Base-by-base conservation (phyloP, 306 rosid genomes). In the Vigna angularis region DNA sequence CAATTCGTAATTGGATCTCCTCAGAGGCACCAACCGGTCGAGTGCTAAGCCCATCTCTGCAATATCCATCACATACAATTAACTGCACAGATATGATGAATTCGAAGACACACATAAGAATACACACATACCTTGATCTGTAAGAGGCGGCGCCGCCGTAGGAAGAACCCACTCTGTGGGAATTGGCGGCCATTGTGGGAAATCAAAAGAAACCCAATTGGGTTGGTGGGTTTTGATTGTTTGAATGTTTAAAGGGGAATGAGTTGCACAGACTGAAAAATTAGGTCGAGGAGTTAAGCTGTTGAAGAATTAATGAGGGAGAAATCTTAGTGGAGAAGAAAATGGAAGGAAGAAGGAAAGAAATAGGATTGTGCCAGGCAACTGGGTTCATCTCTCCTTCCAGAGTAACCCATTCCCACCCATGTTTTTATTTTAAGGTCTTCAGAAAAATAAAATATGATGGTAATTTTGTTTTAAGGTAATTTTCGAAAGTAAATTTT, bases 1-100 rank as follows among this genome's bases (percentile, higher is more conserved):
- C 98, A 77, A 94, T 94, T 58, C 86, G 87, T 72, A 94, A 82
- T 83, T 94, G 98, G 68, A 94, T 94, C 90, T 94, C 98, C 40
- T 94, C 93, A 9, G 96, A 87, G 52, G 79, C 77, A 50, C 87
- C 77, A 15, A 63, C 86, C 2, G 94, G 59, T 82, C 98, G 89
- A 22, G 98, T 89, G 80, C 87, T 90, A 63, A 93, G 94, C 73
- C 96, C 98, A 67, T 89, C 87, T 61, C 98, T 93, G 86, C 73
- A 83, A 24, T 30, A 32, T 79, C 52, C 51, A 78, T 61, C 36
- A 61, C 17, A 55, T 8, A 53, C 44, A 59, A 55, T 61, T 53
- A 64, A 55, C 52, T 51, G 24, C 16, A 42, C 48, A 38, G 16
- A 82, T 50, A 16, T 34, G 9, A 28, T 15, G 9, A 75, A 82